phyloP scores from a whole-genome alignment of 768 basidiomycete species.

The Rhodotorula taiwanensis region DNA sequence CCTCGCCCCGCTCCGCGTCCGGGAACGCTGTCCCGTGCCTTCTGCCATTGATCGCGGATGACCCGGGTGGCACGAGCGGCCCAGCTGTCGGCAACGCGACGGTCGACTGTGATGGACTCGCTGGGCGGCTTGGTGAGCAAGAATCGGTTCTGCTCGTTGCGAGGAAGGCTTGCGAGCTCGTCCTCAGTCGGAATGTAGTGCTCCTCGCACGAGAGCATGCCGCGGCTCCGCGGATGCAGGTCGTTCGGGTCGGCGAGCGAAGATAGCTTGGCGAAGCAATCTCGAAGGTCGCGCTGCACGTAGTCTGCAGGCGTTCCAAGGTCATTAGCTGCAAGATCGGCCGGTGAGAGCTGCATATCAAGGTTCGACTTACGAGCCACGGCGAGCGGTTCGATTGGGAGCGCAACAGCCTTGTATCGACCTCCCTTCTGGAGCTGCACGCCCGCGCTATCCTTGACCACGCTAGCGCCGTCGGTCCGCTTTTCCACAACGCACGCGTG shows the following conservation, averaged over 20 bases:
- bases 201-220: conserved; percentile 22
- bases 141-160: conserved; percentile 20
- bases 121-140: conserved; percentile 6
- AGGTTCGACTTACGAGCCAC: conserved; percentile 16
- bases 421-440: conserved; percentile 14
- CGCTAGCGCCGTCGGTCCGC: not conserved
- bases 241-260: conserved; percentile 26
- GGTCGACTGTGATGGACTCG: conserved; percentile 18
- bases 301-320: conserved; percentile 17
- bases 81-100: conserved; percentile 18
- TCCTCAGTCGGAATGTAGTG: conserved; percentile 25
- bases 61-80: conserved; percentile 8
- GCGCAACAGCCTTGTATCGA: conserved; percentile 1
- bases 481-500: conserved; percentile 9
- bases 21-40: not conserved
- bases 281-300: conserved; percentile 29
- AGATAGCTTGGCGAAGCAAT: conserved; percentile 26
- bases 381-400: conserved; percentile 26
- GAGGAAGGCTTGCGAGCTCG: conserved; percentile 6
- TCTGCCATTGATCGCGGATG: conserved; percentile 8
- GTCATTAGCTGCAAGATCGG: not conserved
- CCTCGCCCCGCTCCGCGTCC: not conserved
- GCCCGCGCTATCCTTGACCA: conserved; percentile 20
- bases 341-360: not conserved
- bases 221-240: conserved; percentile 16